A percentile compares a stretch with the other conserved stretches of the same genome.
These are phyloP conservation scores for Macroventuria anomochaeta DNA, from an alignment of 2,329 filamentous ascomycete genomes.

Conservation along the genomic window DNA sequence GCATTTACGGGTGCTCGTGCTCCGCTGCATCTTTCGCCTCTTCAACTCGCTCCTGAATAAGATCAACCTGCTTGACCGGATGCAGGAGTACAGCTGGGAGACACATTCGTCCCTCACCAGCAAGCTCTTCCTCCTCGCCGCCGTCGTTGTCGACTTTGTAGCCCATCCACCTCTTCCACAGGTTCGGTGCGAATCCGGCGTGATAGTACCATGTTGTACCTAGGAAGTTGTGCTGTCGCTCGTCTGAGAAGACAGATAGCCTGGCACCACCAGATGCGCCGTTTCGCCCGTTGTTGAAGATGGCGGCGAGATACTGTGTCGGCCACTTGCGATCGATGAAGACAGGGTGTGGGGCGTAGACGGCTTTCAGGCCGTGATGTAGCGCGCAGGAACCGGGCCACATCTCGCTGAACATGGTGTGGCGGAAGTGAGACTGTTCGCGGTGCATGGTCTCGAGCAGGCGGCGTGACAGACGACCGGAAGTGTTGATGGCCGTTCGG, in stretches of 20 bases:
- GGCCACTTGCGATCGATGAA: constrained; percentile 65
- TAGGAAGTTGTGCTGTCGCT: constrained; percentile 61
- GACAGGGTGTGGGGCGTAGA: constrained; percentile 67
- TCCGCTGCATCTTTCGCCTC: constrained; percentile 1
- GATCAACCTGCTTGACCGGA: constrained; percentile 59
- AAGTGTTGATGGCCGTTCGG: constrained; percentile 74
- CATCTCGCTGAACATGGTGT: constrained; percentile 82
- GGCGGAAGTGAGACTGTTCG: constrained; percentile 71
- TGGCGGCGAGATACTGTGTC: constrained; percentile 59
- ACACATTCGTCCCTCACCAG: constrained; percentile 58
- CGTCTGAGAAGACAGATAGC: constrained; percentile 58
- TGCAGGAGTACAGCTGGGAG: constrained; percentile 56
- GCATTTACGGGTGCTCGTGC: constrained; percentile 6
- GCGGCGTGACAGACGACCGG: constrained; percentile 70
- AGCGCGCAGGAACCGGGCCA: constrained; percentile 74
- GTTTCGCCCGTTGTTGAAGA: constrained; percentile 63
- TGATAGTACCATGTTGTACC: constrained; percentile 63
- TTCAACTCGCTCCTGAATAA: constrained; percentile 53
- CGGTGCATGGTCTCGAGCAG: constrained; percentile 76
- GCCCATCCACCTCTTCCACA: constrained; percentile 64
- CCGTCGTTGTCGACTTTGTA: constrained; percentile 60
- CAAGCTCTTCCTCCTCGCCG: constrained; percentile 52
- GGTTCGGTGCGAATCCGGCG: constrained; percentile 59
- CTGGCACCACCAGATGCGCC: constrained; percentile 58
- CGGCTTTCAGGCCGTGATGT: constrained; percentile 79